Evolutionary conservation across 371 early-diverging fungal genomes (phyloP).

Genomic region (Funneliformis caledonium): DNA sequence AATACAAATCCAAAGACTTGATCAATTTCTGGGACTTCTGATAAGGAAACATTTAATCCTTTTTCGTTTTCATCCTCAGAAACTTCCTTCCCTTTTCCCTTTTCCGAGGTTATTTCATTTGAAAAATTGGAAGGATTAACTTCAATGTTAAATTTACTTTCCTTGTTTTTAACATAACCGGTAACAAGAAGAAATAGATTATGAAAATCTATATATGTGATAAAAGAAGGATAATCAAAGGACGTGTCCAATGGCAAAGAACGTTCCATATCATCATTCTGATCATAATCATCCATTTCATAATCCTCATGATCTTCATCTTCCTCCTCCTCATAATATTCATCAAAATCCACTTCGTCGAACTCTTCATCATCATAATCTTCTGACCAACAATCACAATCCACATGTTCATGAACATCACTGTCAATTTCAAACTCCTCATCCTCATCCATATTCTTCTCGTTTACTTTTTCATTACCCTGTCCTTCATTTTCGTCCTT

Average conservation of each 20-base stretch:
- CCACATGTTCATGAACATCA: neutral
- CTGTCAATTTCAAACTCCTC: neutral
- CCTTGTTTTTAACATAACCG: neutral
- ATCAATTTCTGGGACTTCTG: neutral
- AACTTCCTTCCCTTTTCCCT: neutral
- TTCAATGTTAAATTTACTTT: neutral
- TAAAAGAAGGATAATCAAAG: slow-evolving; percentile 1
- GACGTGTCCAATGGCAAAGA: neutral
- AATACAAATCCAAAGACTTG: neutral
- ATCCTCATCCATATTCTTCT: neutral
- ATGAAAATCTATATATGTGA: neutral
- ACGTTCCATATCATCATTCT: neutral
- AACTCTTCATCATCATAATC: neutral
- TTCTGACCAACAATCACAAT: neutral
- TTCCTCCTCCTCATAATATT: neutral
- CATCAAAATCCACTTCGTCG: neutral
- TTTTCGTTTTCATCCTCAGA: neutral
- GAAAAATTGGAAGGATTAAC: neutral
- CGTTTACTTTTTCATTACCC: neutral
- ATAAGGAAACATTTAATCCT: neutral
- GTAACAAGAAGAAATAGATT: neutral
- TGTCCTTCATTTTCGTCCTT: neutral
- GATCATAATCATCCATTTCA: neutral
- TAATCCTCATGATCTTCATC: neutral
- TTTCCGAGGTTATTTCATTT: neutral